A percentile compares a stretch with the other conserved stretches of the same genome.
phyloP scores from a whole-genome alignment of 108 stramenopile species.

The Stephanodiscus minutulus region DNA sequence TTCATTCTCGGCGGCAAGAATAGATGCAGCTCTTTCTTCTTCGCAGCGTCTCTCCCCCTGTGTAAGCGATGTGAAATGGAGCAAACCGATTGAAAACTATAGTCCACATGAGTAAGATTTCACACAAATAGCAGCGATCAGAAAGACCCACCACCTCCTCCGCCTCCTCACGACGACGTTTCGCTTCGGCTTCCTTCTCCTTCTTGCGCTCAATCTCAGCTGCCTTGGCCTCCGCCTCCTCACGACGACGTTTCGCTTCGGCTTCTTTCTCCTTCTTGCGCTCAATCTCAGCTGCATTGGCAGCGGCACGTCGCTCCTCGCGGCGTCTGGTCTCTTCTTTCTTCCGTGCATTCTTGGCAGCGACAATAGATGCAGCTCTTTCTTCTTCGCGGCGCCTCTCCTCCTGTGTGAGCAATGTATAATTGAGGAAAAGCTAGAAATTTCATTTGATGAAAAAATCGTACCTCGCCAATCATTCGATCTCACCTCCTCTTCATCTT shows the following conservation, averaged over 20 bases:
- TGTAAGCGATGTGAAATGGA: neutral
- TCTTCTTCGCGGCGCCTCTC: constrained; percentile 13
- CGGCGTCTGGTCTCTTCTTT: constrained; percentile 18
- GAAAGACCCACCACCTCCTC: constrained; percentile 4
- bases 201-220: neutral
- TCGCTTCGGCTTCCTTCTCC: neutral
- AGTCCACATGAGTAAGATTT: too few relatives aligned
- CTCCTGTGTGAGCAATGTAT: constrained; percentile 1
- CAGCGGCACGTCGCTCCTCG: constrained; percentile 12
- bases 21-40: neutral
- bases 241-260: constrained; percentile 2
- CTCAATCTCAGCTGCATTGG: neutral
- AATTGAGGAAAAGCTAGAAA: constrained; percentile 2
- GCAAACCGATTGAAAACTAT: neutral
- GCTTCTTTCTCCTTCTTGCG: neutral
- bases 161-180: constrained; percentile 13
- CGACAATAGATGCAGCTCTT: neutral
- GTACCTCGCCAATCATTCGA: neutral
- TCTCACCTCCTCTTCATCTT: constrained; percentile 36
- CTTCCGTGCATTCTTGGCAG: constrained; percentile 1
- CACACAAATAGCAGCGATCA: too few relatives aligned
- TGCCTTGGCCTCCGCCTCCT: constrained; percentile 10
- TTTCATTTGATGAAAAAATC: neutral
- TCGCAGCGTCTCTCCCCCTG: constrained; percentile 16
- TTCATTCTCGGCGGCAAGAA: constrained; percentile 14